A percentile compares a stretch with the other conserved stretches of the same genome.
Evolutionary conservation across 2,329 filamentous ascomycete genomes (phyloP).

Genomic region (Macrophomina pseudophaseolina): DNA sequence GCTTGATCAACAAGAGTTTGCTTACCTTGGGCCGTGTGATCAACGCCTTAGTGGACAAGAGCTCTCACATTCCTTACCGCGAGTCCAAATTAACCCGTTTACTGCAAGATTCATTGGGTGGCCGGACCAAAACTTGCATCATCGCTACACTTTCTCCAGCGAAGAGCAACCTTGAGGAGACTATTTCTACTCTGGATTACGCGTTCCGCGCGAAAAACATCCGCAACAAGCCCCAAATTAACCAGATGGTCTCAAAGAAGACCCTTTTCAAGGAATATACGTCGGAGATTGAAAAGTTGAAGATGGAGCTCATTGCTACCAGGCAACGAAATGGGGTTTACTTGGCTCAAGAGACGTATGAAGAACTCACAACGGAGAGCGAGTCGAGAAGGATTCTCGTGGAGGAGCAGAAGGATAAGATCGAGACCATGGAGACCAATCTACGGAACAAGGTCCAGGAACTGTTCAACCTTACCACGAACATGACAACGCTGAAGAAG

Average conservation of each 20-base stretch:
- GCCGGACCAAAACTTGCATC: slow-evolving; percentile 96
- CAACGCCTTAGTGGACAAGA: slow-evolving; percentile 91
- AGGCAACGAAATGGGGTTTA: slow-evolving; percentile 95
- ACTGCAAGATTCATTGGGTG: slow-evolving; percentile 94
- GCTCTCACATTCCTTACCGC: slow-evolving; percentile 86
- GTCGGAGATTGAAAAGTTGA: slow-evolving; percentile 89
- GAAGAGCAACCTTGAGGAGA: slow-evolving; percentile 95
- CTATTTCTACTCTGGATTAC: slow-evolving; percentile 96
- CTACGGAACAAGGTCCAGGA: slow-evolving; percentile 94
- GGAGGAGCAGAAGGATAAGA: slow-evolving; percentile 90
- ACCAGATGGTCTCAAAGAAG: slow-evolving; percentile 90
- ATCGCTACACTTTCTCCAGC: slow-evolving; percentile 96
- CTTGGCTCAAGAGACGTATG: slow-evolving; percentile 83
- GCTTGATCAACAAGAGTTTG: slow-evolving; percentile 96
- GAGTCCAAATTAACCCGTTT: slow-evolving; percentile 96
- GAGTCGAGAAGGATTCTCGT: slow-evolving; percentile 89
- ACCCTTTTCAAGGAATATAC: slow-evolving; percentile 90
- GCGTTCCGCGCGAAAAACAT: slow-evolving; percentile 99
- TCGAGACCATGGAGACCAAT: slow-evolving; percentile 89
- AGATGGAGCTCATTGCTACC: slow-evolving; percentile 90
- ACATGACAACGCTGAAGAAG: slow-evolving; percentile 86
- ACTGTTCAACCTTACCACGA: slow-evolving; percentile 82
- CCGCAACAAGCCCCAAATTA: slow-evolving; percentile 94
- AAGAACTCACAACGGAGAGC: slow-evolving; percentile 88
- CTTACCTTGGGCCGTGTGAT: slow-evolving; percentile 95